Conservation (phyloP, 2,329 filamentous ascomycete species). For the Trichoderma sp. region DNA sequence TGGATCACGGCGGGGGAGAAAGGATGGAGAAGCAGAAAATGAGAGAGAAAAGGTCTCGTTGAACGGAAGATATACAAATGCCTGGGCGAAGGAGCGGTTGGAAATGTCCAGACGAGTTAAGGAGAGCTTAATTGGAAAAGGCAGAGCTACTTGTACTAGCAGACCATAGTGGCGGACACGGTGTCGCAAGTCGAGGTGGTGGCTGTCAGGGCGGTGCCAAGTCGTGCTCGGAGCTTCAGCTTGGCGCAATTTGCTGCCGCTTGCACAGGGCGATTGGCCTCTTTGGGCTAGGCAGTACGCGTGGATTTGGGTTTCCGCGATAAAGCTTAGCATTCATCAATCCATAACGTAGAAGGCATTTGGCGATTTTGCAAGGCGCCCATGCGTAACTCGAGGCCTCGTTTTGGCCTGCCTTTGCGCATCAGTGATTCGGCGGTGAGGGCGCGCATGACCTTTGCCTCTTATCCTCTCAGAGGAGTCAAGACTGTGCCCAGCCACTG, state of each 20-base stretch:
- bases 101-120: conserved; percentile 20
- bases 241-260: neutral
- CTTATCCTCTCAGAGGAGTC: neutral
- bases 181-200: conserved; percentile 20
- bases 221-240: neutral
- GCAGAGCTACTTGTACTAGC: conserved; percentile 1
- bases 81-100: conserved; percentile 34
- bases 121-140: conserved; percentile 24
- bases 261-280: neutral
- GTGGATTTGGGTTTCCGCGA: neutral
- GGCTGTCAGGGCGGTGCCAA: neutral
- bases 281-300: neutral
- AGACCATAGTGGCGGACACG: conserved; percentile 22
- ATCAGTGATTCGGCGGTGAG: neutral
- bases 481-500: neutral
- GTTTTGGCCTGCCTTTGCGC: neutral
- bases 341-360: neutral
- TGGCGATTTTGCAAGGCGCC: neutral
- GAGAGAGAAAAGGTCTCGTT: neutral
- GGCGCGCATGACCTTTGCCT: neutral
- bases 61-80: conserved; percentile 5
- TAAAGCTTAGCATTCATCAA: neutral
- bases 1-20: neutral
- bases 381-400: neutral
- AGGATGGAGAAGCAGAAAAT: neutral